phyloP scores from a whole-genome alignment of 139 green algal genomes.

The Closterium sp. region DNA sequence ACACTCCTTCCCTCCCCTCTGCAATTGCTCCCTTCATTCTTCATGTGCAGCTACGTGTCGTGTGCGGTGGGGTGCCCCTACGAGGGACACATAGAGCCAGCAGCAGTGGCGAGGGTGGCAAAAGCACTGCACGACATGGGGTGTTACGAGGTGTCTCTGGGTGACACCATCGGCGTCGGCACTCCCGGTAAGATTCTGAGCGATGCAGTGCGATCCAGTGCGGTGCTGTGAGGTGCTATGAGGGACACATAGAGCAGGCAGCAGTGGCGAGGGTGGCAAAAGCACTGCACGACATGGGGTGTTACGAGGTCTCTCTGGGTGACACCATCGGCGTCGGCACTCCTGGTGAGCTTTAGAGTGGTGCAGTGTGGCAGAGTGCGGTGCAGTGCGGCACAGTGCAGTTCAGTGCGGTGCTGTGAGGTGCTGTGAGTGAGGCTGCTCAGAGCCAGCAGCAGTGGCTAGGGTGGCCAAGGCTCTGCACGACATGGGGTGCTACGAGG shows the following conservation, averaged over 20 bases:
- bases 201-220: too few relatives aligned
- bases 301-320: conserved; percentile 89
- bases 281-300: conserved; percentile 80
- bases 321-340: conserved; percentile 91
- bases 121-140: too few relatives aligned
- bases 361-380: neutral
- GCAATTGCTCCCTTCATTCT: neutral
- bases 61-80: neutral
- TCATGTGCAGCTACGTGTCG: neutral
- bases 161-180: too few relatives aligned
- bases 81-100: neutral
- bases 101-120: too few relatives aligned
- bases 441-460: conserved; percentile 57
- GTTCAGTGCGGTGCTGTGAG: conserved; percentile 71
- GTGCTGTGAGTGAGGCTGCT: conserved; percentile 57
- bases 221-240: too few relatives aligned
- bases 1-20: too few relatives aligned
- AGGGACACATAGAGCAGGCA: too few relatives aligned
- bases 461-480: conserved; percentile 67
- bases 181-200: too few relatives aligned
- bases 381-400: neutral
- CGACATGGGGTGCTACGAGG: conserved; percentile 92
- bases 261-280: conserved; percentile 76
- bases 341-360: conserved; percentile 7
- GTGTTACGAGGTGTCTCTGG: too few relatives aligned